phyloP scores from a whole-genome alignment of 208 protist species.

The Leishmania amazonensis region DNA sequence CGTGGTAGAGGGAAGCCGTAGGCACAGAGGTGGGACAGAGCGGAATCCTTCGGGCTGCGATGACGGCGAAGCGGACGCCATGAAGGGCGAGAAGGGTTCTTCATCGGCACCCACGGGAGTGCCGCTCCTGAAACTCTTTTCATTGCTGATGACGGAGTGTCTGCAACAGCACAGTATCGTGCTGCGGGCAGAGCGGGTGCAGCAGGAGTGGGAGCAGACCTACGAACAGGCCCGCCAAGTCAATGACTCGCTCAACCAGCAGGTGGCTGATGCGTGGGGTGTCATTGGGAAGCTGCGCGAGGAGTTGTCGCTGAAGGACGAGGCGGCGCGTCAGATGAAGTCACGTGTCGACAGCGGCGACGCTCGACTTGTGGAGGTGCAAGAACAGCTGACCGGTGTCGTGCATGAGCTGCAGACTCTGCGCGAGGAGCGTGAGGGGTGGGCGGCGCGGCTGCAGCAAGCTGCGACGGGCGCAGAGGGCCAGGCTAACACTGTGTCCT shows the following conservation, averaged over 20 bases:
- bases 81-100: neutral
- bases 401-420: constrained; percentile 46
- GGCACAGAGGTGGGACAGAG: neutral
- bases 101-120: neutral
- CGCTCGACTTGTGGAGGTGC: constrained; percentile 27
- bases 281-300: constrained; percentile 58
- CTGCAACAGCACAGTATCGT: constrained; percentile 23
- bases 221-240: constrained; percentile 76
- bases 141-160: constrained; percentile 50
- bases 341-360: constrained; percentile 37
- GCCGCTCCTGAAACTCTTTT: constrained; percentile 42
- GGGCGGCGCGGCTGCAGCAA: constrained; percentile 21
- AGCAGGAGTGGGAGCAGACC: constrained; percentile 83
- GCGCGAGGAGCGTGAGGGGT: constrained; percentile 46
- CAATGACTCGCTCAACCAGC: constrained; percentile 69
- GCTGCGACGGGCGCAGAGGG: constrained; percentile 10
- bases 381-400: constrained; percentile 34
- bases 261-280: constrained; percentile 64
- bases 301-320: constrained; percentile 54
- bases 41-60: neutral
- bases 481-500: constrained; percentile 17
- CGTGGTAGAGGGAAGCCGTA: neutral
- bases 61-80: neutral
- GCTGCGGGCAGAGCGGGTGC: constrained; percentile 31
- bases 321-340: constrained; percentile 33